Evolutionary conservation across 306 rosid species (phyloP), one percentile per base, ranked within the genome.

Genomic region (Lithocarpus polystachyus): DNA sequence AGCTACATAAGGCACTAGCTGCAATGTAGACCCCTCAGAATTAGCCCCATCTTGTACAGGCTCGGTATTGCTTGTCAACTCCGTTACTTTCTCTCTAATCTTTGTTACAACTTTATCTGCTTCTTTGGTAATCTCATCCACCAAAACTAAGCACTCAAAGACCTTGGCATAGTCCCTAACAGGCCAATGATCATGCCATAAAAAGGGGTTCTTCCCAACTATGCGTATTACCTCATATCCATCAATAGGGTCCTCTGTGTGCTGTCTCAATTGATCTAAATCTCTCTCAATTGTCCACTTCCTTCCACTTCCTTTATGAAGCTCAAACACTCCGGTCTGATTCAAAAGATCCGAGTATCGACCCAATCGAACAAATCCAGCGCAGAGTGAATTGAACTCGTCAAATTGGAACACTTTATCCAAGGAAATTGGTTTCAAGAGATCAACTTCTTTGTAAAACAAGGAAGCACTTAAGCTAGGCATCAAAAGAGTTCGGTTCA

Each of bases 171-270:
- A 92, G 79, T 92, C 96, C 84, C 86, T 89, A 69, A 90, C 91
- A 23, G 97, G 90, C 99, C 99, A 95, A 85, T 92, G 99, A 81
- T 95, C 99, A 35, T 92, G 99, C 99, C 99, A 95, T 67, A 95
- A 72, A 84, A 95, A 95, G 0, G 99, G 99, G 76, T 95, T 91
- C 43, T 92, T 95, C 23, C 98, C 99, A 12, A 87, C 89, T 31
- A 95, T 88, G 68, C 61, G 84, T 48, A 95, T 86, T 0, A 90
- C 90, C 83, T 95, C 96, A 10, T 84, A 43, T 4, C 74, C 84
- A 82, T 86, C 93, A 45, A 83, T 80, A 1, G 89, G 77, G 31
- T 86, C 89, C 68, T 29, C 80, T 23, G 85, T 82, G 73, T 87
- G 86, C 80, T 90, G 80, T 29, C 65, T 87, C 83, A 95, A 75